Evolutionary conservation across 2,329 filamentous ascomycete species (phyloP).

Genomic region (Sporothrix sp.): DNA sequence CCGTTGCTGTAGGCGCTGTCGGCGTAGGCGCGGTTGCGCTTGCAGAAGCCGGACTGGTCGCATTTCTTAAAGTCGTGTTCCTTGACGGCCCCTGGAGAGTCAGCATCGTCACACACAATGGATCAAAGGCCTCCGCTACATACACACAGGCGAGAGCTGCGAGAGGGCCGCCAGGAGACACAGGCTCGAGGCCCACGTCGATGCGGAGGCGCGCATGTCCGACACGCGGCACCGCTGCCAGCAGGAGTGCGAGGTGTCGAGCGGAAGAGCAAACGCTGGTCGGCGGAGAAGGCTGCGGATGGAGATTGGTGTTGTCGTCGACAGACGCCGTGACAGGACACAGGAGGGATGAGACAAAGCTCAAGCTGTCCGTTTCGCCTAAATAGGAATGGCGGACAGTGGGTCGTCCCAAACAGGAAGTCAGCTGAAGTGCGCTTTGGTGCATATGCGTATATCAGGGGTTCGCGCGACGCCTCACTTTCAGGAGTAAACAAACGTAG

Average conservation of each 20-base stretch:
- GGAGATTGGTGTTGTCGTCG: not conserved
- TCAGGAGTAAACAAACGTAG: too few species aligned
- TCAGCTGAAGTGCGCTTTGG: not conserved
- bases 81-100: constrained; percentile 64
- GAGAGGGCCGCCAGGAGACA: constrained; percentile 48
- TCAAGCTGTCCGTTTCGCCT: constrained; percentile 23
- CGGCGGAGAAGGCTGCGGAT: not conserved
- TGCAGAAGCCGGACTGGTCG: constrained; percentile 92
- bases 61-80: constrained; percentile 97
- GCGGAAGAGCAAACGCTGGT: too few species aligned
- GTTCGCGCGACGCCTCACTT: too few species aligned
- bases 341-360: constrained; percentile 3
- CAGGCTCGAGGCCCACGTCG: constrained; percentile 55
- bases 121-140: not conserved
- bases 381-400: constrained; percentile 7
- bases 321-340: not conserved
- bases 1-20: constrained; percentile 58
- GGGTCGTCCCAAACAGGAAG: not conserved
- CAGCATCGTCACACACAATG: not conserved
- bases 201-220: constrained; percentile 39
- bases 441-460: too few species aligned
- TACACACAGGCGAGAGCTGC: constrained; percentile 46
- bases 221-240: constrained; percentile 7
- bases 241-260: constrained; percentile 3
- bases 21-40: constrained; percentile 83